phyloP scores from a whole-genome alignment of 1,284 basidiomycete genomes.

The Fomitopsis betulina region DNA sequence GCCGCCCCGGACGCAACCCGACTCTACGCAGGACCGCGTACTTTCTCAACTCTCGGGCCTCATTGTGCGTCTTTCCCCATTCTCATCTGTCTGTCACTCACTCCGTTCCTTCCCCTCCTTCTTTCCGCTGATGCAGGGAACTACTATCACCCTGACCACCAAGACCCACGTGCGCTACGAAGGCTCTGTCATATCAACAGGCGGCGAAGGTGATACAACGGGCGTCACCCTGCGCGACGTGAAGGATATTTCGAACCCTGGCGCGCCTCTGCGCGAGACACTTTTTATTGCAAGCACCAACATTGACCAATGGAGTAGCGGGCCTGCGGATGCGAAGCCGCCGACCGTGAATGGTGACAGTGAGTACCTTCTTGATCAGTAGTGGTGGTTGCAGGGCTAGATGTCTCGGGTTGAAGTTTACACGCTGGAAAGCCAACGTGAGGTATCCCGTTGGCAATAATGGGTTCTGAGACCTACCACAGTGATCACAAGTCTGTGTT shows the following conservation, averaged over 20 bases:
- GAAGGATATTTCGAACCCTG: slow-evolving; percentile 59
- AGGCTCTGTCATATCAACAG: slow-evolving; percentile 62
- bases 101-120: background rate
- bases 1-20: slow-evolving; percentile 23
- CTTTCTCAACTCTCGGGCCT: slow-evolving; percentile 60
- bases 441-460: background rate
- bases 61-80: slow-evolving; percentile 43
- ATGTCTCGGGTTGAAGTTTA: background rate
- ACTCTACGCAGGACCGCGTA: slow-evolving; percentile 47
- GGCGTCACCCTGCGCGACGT: slow-evolving; percentile 74
- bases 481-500: no score
- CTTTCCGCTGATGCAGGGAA: slow-evolving; percentile 43
- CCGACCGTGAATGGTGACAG: slow-evolving; percentile 59
- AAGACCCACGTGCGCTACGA: slow-evolving; percentile 68
- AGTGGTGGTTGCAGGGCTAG: background rate
- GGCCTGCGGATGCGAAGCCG: slow-evolving; percentile 63
- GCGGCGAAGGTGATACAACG: slow-evolving; percentile 57
- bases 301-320: slow-evolving; percentile 68
- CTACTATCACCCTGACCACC: slow-evolving; percentile 64
- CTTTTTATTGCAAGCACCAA: slow-evolving; percentile 66
- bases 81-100: background rate
- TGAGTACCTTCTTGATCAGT: slow-evolving; percentile 30
- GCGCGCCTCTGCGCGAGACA: slow-evolving; percentile 61
- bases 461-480: background rate
- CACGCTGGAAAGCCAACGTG: slow-evolving; percentile 3